phyloP scores from a whole-genome alignment of 768 basidiomycete species.

The Cystobasidium ongulense region DNA sequence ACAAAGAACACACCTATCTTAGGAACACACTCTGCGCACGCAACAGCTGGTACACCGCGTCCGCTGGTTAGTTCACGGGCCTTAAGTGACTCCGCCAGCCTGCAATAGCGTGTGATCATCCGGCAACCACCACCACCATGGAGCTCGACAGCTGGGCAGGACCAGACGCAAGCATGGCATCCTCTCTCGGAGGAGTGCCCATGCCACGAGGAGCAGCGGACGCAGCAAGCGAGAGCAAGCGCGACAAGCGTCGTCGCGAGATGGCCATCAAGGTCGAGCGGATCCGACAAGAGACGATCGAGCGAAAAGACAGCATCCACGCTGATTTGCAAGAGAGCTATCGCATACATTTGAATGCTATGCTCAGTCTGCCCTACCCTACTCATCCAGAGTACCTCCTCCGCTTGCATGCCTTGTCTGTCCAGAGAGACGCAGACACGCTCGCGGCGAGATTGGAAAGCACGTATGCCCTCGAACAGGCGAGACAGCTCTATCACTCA shows the following conservation, averaged over 20 bases:
- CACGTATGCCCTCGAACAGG: conserved; percentile 46
- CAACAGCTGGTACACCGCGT: too few species aligned
- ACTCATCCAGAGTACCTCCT: conserved; percentile 32
- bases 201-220: not conserved
- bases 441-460: conserved; percentile 45
- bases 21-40: too few species aligned
- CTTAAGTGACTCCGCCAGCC: too few species aligned
- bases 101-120: too few species aligned
- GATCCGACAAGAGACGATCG: conserved; percentile 47
- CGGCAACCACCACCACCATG: not conserved
- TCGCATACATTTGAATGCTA: conserved; percentile 17
- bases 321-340: conserved; percentile 12
- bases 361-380: conserved; percentile 18
- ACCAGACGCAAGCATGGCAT: not conserved
- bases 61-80: too few species aligned
- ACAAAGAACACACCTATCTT: too few species aligned
- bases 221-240: conserved; percentile 40
- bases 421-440: conserved; percentile 47
- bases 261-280: conserved; percentile 49
- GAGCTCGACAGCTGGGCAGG: conserved; percentile 15
- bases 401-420: conserved; percentile 36
- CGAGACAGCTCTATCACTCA: conserved; percentile 45
- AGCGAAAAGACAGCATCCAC: conserved; percentile 43
- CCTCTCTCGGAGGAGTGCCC: not conserved
- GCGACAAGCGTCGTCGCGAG: conserved; percentile 48